Evolutionary conservation across 192 early-diverging fungal species (phyloP).

Genomic region (Coemansia sp.): DNA sequence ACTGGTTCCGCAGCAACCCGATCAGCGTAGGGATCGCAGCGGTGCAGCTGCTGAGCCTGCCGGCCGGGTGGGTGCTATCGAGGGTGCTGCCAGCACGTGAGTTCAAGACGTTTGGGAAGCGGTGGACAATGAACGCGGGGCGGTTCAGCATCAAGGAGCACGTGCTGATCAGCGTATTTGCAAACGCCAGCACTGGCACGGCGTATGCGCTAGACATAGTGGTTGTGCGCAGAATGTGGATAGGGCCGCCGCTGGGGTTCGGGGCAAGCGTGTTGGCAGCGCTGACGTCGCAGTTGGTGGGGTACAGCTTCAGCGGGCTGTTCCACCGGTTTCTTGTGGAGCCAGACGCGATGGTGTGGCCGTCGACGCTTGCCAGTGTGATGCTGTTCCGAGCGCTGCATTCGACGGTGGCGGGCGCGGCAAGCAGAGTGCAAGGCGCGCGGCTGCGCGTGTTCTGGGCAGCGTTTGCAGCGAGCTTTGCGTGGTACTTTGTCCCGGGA

Average conservation of each 20-base stretch:
- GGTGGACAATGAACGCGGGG: constrained; percentile 68
- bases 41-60: constrained; percentile 71
- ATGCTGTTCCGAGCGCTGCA: constrained; percentile 77
- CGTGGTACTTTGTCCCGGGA: constrained; percentile 62
- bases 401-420: constrained; percentile 43
- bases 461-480: constrained; percentile 41
- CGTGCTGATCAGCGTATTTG: constrained; percentile 76
- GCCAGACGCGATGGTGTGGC: constrained; percentile 85
- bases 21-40: constrained; percentile 66
- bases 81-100: constrained; percentile 57
- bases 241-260: constrained; percentile 65
- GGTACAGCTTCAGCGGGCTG: constrained; percentile 68
- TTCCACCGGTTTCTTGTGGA: constrained; percentile 76
- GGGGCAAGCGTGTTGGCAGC: constrained; percentile 64
- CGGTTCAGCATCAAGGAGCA: constrained; percentile 85
- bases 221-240: constrained; percentile 63
- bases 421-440: constrained; percentile 11
- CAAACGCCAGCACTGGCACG: constrained; percentile 68
- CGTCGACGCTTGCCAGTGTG: constrained; percentile 70
- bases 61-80: constrained; percentile 66
- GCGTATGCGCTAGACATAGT: constrained; percentile 74
- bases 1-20: constrained; percentile 81
- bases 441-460: constrained; percentile 46
- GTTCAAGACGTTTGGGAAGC: constrained; percentile 44
- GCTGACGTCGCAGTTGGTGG: constrained; percentile 66